Base-by-base conservation (phyloP, 805 yeast species). In the Metschnikowia noctiluminum region DNA sequence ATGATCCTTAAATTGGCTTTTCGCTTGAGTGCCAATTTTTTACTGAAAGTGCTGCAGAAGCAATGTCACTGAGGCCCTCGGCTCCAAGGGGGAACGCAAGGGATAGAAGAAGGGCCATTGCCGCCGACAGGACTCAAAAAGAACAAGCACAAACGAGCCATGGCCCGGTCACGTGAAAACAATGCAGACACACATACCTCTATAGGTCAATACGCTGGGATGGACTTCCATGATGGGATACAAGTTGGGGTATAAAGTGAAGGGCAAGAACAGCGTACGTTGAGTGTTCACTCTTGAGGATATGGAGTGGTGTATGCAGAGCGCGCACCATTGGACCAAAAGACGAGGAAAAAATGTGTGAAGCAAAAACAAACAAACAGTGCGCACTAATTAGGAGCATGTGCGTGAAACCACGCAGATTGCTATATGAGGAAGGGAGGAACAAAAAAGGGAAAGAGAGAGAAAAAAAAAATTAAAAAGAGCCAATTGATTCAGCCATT, bases 171-270 rank as follows among this genome's bases (percentile, higher is more conserved):
- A 40, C 28, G 14, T 34, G 11, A 32, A 9, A 15, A 12, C 10
- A 26, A 13, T 3, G 11, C 21, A 21, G 21, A 21, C 21, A 43
- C 42, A 82, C 94, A 67, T 78, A 87, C 95, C 85, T 61, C 79
- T 80, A 69, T 85, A 89, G 67, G 85, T 91, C 69, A 89, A 77
- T 49, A 77, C 73, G 55, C 75, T 78, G 52, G 96, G 96, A 45
- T 80, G 71, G 56, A 89, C 84, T 66, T 84, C 87, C 83, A 89
- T 84, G 58, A 51, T 72, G 12, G 21, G 16, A 12, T 40, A 34
- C 31, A 5, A 15, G 12, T 11, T 7, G 28, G 31, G 35, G 38
- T 31, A 12, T 35, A 28, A 12, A 38, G 40, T 7, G 21, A 27
- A 38, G 41, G 40, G 36, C 38, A 44, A 38, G 38, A 38, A 46